Percentiles rank a stretch among this genome's conserved stretches.
Conservation (phyloP, 805 yeast species). For the Wickerhamiella australiensis region DNA sequence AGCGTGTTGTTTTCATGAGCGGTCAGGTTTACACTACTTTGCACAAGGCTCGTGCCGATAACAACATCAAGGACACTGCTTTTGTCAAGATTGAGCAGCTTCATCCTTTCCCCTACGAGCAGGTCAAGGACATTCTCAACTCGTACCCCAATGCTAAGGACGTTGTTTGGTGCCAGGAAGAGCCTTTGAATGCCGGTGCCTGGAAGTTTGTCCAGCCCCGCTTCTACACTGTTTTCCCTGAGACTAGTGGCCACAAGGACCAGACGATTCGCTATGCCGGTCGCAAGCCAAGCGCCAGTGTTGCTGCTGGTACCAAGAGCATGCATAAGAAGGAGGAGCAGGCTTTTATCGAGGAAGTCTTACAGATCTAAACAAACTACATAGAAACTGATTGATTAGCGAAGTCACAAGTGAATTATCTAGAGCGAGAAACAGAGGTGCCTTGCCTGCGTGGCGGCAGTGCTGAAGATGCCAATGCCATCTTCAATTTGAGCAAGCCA, state of each 20-base stretch:
- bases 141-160: constrained; percentile 74
- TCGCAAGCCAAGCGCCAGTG: constrained; percentile 95
- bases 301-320: constrained; percentile 92
- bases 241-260: constrained; percentile 57
- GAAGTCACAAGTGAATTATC: background rate
- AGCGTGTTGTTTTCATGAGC: constrained; percentile 68
- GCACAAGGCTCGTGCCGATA: constrained; percentile 71
- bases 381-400: background rate
- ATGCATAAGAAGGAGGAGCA: constrained; percentile 83
- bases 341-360: constrained; percentile 69
- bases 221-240: constrained; percentile 58
- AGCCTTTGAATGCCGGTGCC: constrained; percentile 94
- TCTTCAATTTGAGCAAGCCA: no score
- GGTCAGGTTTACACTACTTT: constrained; percentile 95
- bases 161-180: constrained; percentile 96
- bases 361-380: constrained; percentile 23
- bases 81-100: constrained; percentile 82
- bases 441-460: no score
- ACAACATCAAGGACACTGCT: constrained; percentile 74
- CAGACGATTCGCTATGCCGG: constrained; percentile 73
- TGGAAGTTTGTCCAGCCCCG: constrained; percentile 77
- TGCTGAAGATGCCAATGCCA: no score
- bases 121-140: constrained; percentile 71
- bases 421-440: no score
- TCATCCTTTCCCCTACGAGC: constrained; percentile 98